Base-by-base conservation (phyloP, 495 filamentous ascomycete genomes). In the Aspergillus taichungensis region DNA sequence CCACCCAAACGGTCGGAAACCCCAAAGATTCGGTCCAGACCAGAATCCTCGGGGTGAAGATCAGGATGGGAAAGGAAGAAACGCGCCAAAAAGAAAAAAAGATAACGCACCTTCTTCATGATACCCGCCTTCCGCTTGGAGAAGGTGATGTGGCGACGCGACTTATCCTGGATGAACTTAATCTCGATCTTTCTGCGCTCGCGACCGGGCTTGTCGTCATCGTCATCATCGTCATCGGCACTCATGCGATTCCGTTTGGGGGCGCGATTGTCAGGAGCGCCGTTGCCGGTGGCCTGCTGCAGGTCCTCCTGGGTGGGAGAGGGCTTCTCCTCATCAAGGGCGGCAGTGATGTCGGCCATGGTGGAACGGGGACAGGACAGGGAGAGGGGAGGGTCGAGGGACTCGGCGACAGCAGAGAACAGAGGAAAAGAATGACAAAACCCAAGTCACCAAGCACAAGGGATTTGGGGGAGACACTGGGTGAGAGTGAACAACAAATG, bases 141-240 rank as follows among this genome's bases (percentile, higher is more conserved):
- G 70, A 99, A 99, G 52, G 92, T 99, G 66, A 99, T 99, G 75
- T 99, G 92, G 45, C 92, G 86, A 74, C 92, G 89, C 72, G 92
- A 97, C 77, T 99, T 99, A 73, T 99, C 92, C 68, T 90, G 89
- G 63, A 99, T 99, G 71, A 99, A 99, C 78, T 99, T 99, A 74
- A 99, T 99, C 73, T 99, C 92, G 58, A 99, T 99, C 82, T 99
- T 99, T 66, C 92, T 79, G 60, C 92, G 83, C 79, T 99, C 92
- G 74, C 92, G 94, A 61, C 89, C 88, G 45, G 87, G 87, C 84
- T 96, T 96, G 62, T 95, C 91, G 59, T 95, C 91, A 57, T 97
- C 92, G 51, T 99, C 92, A 57, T 99, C 92, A 50, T 98, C 94
- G 63, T 99, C 92, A 64, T 98, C 94, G 56, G 80, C 79, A 63